phyloP scores from a whole-genome alignment of 140 eudicot genomes.

The Erigeron philadelphicus region DNA sequence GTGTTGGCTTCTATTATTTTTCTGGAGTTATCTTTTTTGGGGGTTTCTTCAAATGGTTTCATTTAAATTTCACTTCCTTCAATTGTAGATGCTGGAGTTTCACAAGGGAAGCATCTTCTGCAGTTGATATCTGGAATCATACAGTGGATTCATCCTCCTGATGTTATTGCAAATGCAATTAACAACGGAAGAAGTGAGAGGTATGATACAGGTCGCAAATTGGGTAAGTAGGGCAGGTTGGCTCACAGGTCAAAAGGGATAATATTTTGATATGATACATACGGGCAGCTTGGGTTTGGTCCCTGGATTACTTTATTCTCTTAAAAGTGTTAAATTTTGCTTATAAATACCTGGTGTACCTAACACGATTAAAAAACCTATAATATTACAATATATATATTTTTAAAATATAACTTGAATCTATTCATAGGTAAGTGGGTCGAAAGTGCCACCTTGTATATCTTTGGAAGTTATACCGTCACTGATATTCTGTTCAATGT shows the following conservation, averaged over 20 bases:
- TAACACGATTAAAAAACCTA: not conserved
- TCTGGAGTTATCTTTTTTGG: not conserved
- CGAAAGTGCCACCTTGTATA: not conserved
- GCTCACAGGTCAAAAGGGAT: not conserved
- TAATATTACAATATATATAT: no score
- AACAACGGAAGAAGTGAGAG: constrained; percentile 89
- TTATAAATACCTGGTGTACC: not conserved
- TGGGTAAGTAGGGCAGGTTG: not conserved
- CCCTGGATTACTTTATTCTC: not conserved
- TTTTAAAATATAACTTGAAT: not conserved
- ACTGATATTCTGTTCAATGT: constrained; percentile 12
- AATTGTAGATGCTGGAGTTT: constrained; percentile 49
- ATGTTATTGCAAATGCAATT: constrained; percentile 55
- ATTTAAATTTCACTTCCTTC: constrained; percentile 12
- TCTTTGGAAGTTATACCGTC: constrained; percentile 13
- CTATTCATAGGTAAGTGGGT: not conserved
- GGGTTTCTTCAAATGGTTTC: constrained; percentile 1
- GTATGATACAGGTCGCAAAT: constrained; percentile 25
- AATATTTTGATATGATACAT: not conserved
- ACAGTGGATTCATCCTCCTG: constrained; percentile 85
- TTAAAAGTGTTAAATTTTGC: not conserved
- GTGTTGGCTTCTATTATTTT: constrained; percentile 5
- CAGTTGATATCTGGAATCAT: constrained; percentile 70
- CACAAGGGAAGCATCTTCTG: constrained; percentile 75
- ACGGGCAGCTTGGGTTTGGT: not conserved